Evolutionary conservation across 2,329 filamentous ascomycete species (phyloP).

Genomic region (Verticillium longisporum): DNA sequence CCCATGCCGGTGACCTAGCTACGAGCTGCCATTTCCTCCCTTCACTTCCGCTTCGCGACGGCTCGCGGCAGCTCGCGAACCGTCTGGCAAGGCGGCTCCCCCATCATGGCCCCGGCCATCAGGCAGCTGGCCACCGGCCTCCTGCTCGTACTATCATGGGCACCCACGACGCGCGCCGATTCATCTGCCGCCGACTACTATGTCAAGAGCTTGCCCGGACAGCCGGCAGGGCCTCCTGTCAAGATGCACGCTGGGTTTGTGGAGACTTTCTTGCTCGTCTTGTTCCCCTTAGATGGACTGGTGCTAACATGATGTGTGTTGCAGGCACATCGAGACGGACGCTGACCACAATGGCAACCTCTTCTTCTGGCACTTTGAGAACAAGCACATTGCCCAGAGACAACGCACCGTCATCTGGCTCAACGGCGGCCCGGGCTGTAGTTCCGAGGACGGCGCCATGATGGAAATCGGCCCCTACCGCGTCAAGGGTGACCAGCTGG

Average conservation of each 20-base stretch:
- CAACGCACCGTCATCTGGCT: slow-evolving; percentile 94
- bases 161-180: slow-evolving; percentile 22
- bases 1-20: slow-evolving; percentile 4
- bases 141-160: slow-evolving; percentile 35
- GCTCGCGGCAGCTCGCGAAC: slow-evolving; percentile 7
- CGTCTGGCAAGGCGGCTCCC: slow-evolving; percentile 8
- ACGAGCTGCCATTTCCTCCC: not conserved
- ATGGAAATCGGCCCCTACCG: slow-evolving; percentile 96
- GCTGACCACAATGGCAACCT: slow-evolving; percentile 83
- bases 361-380: slow-evolving; percentile 98
- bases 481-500: slow-evolving; percentile 64
- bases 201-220: slow-evolving; percentile 76
- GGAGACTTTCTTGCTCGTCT: not conserved
- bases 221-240: slow-evolving; percentile 65
- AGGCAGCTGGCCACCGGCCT: slow-evolving; percentile 14
- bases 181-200: slow-evolving; percentile 71
- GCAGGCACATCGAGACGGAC: slow-evolving; percentile 84
- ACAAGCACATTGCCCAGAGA: slow-evolving; percentile 86
- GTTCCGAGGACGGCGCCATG: slow-evolving; percentile 91
- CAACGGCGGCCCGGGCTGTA: slow-evolving; percentile 94
- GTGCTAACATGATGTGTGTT: slow-evolving; percentile 17
- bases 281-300: not conserved
- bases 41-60: not conserved
- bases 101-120: slow-evolving; percentile 15
- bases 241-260: slow-evolving; percentile 98